Evolutionary conservation across 2,329 filamentous ascomycete genomes (phyloP), one percentile per base, ranked within the genome.

Genomic region (Tetracladium maxilliforme): DNA sequence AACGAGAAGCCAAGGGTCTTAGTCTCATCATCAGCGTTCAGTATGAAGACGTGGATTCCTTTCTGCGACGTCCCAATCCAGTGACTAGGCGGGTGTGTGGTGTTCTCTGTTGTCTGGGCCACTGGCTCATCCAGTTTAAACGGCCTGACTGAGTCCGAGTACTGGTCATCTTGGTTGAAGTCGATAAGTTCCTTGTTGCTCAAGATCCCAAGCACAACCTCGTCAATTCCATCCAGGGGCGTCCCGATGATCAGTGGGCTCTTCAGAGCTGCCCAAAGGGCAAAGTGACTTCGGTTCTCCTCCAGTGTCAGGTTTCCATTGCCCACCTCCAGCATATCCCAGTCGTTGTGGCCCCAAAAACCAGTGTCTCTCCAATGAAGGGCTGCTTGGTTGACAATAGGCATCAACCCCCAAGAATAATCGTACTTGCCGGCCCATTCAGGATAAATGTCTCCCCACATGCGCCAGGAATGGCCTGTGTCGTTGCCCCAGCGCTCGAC

Each of bases 401-500:
- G n/a, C 32, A 35, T 35, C 38, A 35, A 38, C 14, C 10, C 8
- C 5, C 10, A 21, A 17, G 14, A 24, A 18, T n/a, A n/a, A n/a
- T 43, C 22, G 21, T 29, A 30, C 12, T 34, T 34, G 3, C 38
- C 30, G 2, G 26, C 26, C 53, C 52, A 56, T 19, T 40, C 28
- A 2, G 47, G 43, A 18, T 39, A 32, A 21, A 61, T 60, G 34
- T 61, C 56, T 3, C 40, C 47, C 30, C 47, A 54, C 46, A 54
- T 60, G 31, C 49, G 48, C 53, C 49, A 63, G 14, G 52, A 58
- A 28, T 59, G 56, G 3, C 56, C 62, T 1, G 54, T 58, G 6
- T 41, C 34, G 27, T 54, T 54, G 6, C 56, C 65, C 61, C 64
- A 70, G 4, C 40, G 37, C 26, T 56, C 51, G 4, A 68, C 61